Base-by-base conservation (phyloP, 768 basidiomycete species). In the Auricularia cornea region DNA sequence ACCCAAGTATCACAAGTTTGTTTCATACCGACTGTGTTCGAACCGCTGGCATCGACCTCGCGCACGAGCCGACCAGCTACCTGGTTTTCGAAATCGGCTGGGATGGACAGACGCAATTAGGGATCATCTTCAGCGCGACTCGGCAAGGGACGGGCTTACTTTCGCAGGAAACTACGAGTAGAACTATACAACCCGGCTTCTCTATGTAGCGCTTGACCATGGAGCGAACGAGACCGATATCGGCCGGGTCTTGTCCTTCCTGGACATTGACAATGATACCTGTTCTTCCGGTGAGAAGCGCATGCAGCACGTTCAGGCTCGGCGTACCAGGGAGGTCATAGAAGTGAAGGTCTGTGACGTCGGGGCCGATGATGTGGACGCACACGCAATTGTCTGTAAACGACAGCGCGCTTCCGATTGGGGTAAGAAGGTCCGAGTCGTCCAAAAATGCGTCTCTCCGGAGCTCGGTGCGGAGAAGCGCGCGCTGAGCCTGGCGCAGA, bases 41-140 rank as follows among this genome's bases (percentile, higher is more conserved):
- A 79, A 0, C 89, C 88, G 1, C 82, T 73, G 0, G 84, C 83
- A 64, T 91, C 89, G 59, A 80, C 74, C 16, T 74, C 59, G 67
- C 84, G 86, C 0, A 87, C 83, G 0, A 92, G 74, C 23, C 80
- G 75, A 63, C 87, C 84, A 0, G 89, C 89, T 0, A 85, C 86
- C 70, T 92, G 89, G 51, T 89, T 92, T 66, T 91, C 87, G n/a
- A 88, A 89, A 65, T 92, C 89, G 60, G 88, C 90, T 92, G 61
- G 11, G 14, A 31, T 54, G 52, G 23, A 57, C 11, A 57, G 54
- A 57, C 14, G 8, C 8, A 48, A 10, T 57, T 26, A 29, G 54
- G 5, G 44, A 48, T n/a, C n/a, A n/a, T n/a, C n/a, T n/a, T 6
- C 20, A 18, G 44, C 23, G 6, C 6, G 23, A 48, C 6, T 28